These are phyloP conservation scores for Akanthomyces lecanii DNA, from an alignment of 2,329 filamentous ascomycete genomes.

Conservation along the genomic window DNA sequence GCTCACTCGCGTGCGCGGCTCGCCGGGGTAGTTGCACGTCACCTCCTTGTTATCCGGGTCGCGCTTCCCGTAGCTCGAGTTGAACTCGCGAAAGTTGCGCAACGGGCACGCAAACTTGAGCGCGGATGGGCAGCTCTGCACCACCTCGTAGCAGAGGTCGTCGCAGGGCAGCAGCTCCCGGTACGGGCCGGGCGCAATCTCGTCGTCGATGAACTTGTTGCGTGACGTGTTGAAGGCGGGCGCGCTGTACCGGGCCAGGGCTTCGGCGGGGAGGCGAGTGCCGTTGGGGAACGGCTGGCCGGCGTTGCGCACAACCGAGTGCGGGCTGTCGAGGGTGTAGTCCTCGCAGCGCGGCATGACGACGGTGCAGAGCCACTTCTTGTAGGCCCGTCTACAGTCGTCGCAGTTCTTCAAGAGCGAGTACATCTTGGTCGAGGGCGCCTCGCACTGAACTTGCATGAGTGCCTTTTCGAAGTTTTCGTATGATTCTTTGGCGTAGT, in stretches of 20 bases:
- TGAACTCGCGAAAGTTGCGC: slow-evolving; percentile 30
- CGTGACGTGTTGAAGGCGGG: slow-evolving; percentile 49
- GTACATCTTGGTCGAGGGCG: slow-evolving; percentile 67
- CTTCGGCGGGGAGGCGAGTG: slow-evolving; percentile 41
- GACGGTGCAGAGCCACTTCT: slow-evolving; percentile 90
- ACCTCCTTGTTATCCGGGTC: slow-evolving; percentile 23
- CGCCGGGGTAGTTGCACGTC: slow-evolving; percentile 37
- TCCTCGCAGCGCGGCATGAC: slow-evolving; percentile 90
- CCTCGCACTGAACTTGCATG: slow-evolving; percentile 80
- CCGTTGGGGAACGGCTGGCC: slow-evolving; percentile 67
- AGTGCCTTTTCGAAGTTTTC: slow-evolving; percentile 76
- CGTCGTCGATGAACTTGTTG: slow-evolving; percentile 66
- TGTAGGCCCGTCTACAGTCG: slow-evolving; percentile 78
- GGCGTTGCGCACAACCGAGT: slow-evolving; percentile 60
- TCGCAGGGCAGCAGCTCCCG: slow-evolving; percentile 88
- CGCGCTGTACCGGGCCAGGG: slow-evolving; percentile 20
- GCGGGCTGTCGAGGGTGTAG: slow-evolving; percentile 53
- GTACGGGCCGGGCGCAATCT: slow-evolving; percentile 80
- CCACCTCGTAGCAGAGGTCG: slow-evolving; percentile 80
- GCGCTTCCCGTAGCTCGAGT: slow-evolving; percentile 33
- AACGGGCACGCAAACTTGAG: slow-evolving; percentile 73
- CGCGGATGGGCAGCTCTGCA: slow-evolving; percentile 75
- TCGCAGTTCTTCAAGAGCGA: slow-evolving; percentile 73
- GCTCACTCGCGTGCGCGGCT: slow-evolving; percentile 28
- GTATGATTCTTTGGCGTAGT: slow-evolving; percentile 65